Evolutionary conservation across 768 basidiomycete species (phyloP).

Genomic region (Hygrocybe punicea): DNA sequence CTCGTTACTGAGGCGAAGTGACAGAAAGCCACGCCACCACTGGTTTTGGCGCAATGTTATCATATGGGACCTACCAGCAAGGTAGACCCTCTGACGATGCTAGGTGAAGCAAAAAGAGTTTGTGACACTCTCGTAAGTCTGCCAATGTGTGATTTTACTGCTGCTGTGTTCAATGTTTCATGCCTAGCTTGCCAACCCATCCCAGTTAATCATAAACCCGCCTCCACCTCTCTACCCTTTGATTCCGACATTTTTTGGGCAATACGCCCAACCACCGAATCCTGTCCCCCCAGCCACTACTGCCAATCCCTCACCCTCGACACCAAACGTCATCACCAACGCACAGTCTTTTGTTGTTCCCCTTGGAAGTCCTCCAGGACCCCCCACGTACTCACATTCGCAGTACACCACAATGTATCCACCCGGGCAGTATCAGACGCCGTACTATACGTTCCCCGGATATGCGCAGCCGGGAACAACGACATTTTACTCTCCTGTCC

Average conservation of each 20-base stretch:
- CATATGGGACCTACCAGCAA: conserved; percentile 66
- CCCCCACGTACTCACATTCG: conserved; percentile 33
- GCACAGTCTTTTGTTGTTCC: conserved; percentile 72
- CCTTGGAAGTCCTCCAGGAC: conserved; percentile 47
- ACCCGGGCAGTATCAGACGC: conserved; percentile 53
- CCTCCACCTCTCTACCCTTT: conserved; percentile 57
- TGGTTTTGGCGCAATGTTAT: conserved; percentile 79
- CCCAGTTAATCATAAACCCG: conserved; percentile 62
- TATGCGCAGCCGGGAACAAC: conserved; percentile 19
- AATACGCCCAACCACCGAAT: conserved; percentile 20
- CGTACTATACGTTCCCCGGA: conserved; percentile 57
- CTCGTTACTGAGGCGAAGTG: background rate
- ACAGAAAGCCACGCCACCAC: conserved; percentile 58
- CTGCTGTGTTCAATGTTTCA: conserved; percentile 12
- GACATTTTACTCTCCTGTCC: conserved; percentile 12
- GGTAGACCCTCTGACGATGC: conserved; percentile 70
- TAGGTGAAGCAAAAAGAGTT: conserved; percentile 71
- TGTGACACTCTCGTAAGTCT: conserved; percentile 69
- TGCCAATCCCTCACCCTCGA: conserved; percentile 25
- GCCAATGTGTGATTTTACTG: background rate
- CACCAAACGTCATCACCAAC: conserved; percentile 58
- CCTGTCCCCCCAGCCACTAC: conserved; percentile 28
- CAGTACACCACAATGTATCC: conserved; percentile 13
- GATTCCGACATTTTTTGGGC: conserved; percentile 42
- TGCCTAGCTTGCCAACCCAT: conserved; percentile 67